A percentile compares a stretch with the other conserved stretches of the same genome.
Conservation (phyloP, 495 filamentous ascomycete species). For the Arthonia radiata region DNA sequence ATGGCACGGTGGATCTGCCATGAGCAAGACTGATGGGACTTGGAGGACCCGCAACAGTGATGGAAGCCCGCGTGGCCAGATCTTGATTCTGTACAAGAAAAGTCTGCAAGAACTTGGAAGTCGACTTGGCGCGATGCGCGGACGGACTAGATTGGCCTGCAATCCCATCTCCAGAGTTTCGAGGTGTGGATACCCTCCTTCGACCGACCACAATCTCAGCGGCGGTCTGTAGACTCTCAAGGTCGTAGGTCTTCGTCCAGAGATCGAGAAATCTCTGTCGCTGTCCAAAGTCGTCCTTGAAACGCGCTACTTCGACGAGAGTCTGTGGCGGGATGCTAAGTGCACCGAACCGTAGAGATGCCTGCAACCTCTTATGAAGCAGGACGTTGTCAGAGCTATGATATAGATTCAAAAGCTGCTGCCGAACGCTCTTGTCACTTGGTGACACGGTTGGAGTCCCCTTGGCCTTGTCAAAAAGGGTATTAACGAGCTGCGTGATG, state of each 20-base stretch:
- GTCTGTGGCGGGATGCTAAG: constrained; percentile 29
- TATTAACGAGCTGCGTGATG: constrained; percentile 35
- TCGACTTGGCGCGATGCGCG: too few relatives aligned
- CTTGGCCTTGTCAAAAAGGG: constrained; percentile 19
- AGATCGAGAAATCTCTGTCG: constrained; percentile 29
- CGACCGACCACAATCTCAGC: constrained; percentile 37
- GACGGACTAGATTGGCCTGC: too few relatives aligned
- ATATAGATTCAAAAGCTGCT: constrained; percentile 25
- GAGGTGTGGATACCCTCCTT: too few relatives aligned
- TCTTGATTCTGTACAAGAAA: too few relatives aligned
- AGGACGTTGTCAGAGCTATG: constrained; percentile 24
- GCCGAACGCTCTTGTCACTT: constrained; percentile 10
- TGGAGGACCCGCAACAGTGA: too few relatives aligned
- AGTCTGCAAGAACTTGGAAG: too few relatives aligned
- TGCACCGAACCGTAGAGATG: constrained; percentile 37
- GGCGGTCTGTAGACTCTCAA: constrained; percentile 22
- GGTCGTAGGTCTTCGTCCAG: constrained; percentile 33
- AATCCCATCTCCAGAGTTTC: too few relatives aligned
- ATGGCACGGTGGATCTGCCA: too few relatives aligned
- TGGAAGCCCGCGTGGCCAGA: too few relatives aligned
- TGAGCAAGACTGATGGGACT: too few relatives aligned
- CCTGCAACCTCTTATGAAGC: constrained; percentile 33
- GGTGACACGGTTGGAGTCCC: constrained; percentile 2
- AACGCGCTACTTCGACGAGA: constrained; percentile 18
- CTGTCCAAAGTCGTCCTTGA: constrained; percentile 34